Base-by-base conservation (phyloP, 306 rosid species). In the Glycine latifolia region DNA sequence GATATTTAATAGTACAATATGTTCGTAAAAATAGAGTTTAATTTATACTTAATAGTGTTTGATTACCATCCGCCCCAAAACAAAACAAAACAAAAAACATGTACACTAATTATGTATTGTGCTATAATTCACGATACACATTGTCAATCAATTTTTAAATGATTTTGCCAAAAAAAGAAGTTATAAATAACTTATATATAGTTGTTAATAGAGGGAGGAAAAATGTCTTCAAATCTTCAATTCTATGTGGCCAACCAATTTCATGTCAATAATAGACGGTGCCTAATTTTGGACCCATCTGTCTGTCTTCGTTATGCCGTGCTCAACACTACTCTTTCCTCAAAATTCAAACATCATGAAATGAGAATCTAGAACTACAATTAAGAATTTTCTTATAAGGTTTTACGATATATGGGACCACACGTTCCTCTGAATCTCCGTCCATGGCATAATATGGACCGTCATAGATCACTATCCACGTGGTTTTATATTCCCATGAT, bases 271-370 rank as follows among this genome's bases (percentile, higher is more conserved):
- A 84, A 83, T 82, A 81, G 89, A 44, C 91, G 94, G 90, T 88
- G 94, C 94, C 94, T 85, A 88, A 89, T 85, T 87, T 83, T 85
- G 92, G 87, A 76, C 88, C 91, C 84, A 66, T 86, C 54, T 67
- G 31, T 20, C 47, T 14, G 67, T 61, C 76, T 43, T 70, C 16
- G 17, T 50, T 75, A 73, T 86, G 88, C 88, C 90, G 91, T 90
- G 87, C 77, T 80, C 85, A 77, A 82, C 85, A 82, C 90, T 81
- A 44, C 88, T 76, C 85, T 63, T 14, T 52, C 65, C 85, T 17
- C 80, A 14, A 78, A 83, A 78, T 88, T 86, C 89, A 81, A 77
- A 56, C 78, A 65, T 39, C 60, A 65, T 58, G 13, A 69, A 72
- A 73, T 37, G 49, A 31, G 2, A 31, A 73, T 31, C 59, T 26